Base-by-base conservation (phyloP, 306 rosid genomes). In the Malus fusca region DNA sequence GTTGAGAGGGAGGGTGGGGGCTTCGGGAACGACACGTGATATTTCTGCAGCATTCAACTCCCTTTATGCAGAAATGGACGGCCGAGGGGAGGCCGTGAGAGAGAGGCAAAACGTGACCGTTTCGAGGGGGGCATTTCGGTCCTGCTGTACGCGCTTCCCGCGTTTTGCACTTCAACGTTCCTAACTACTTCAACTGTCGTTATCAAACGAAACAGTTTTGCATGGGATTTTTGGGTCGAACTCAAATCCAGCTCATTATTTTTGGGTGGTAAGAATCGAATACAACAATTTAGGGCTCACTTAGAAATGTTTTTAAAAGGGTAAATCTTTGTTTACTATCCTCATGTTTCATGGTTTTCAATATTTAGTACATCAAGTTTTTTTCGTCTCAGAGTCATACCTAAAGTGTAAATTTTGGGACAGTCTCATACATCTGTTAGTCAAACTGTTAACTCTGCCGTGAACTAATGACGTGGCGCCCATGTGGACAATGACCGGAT, bases 111-210 rank as follows among this genome's bases (percentile, higher is more conserved):
- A 61, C 66, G 66, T 14, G 19, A 33, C 33, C 66, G 66, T 61
- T 61, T 61, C 6, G 66, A 17, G 10, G 9, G 3, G 40, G 42
- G 3, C n/a, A 6, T 53, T 53, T 23, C 23, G 19, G 22, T n/a
- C 7, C 26, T 22, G 14, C 14, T 22, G 4, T 44, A 44, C 58
- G 23, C 25, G 61, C 44, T 28, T 28, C 75, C 64, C 46, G 30
- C 46, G 63, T 19, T 70, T 46, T 48, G 40, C 52, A 14, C 37
- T 56, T 21, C 28, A 53, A 8, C 46, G 26, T 15, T 18, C 26
- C 23, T 63, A 72, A 33, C 66, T 2, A 15, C 67, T 4, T 58
- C 18, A 37, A 72, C 76, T 48, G 76, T 72, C 76, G 37, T 12
- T 13, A 58, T 72, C 53, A 17, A 69, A 48, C 12, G 44, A 40